These are phyloP conservation scores for Aspergillus japonicus DNA, from an alignment of 2,329 filamentous ascomycete genomes.

Conservation along the genomic window DNA sequence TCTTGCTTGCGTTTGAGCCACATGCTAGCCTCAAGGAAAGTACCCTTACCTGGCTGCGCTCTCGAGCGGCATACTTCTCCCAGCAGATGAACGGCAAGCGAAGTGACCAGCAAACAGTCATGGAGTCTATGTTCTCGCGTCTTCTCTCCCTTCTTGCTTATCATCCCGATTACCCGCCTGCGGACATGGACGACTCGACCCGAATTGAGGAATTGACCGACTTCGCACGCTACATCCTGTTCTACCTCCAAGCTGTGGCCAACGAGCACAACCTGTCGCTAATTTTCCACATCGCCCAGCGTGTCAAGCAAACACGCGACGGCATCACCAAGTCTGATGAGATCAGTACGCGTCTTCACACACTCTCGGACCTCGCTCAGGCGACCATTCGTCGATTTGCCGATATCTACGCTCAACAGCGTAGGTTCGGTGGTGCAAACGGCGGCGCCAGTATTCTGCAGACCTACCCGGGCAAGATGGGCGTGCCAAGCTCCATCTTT, in stretches of 20 bases:
- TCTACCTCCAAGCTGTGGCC: slow-evolving; percentile 79
- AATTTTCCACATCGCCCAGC: slow-evolving; percentile 88
- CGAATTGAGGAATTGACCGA: slow-evolving; percentile 66
- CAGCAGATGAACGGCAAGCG: slow-evolving; percentile 41
- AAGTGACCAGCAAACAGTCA: slow-evolving; percentile 55
- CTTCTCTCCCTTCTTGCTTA: slow-evolving; percentile 86
- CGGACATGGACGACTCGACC: slow-evolving; percentile 37
- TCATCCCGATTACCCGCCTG: slow-evolving; percentile 75
- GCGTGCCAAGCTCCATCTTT: slow-evolving; percentile 77
- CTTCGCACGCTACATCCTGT: slow-evolving; percentile 84
- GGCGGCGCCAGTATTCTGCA: slow-evolving; percentile 62
- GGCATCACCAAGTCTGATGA: slow-evolving; percentile 60
- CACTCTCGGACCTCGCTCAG: slow-evolving; percentile 83
- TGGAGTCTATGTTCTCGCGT: slow-evolving; percentile 80
- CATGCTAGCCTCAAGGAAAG: slow-evolving; percentile 68
- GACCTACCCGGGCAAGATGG: slow-evolving; percentile 76
- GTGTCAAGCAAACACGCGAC: slow-evolving; percentile 86
- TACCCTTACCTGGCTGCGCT: slow-evolving; percentile 84
- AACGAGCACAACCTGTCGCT: slow-evolving; percentile 83
- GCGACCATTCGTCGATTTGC: slow-evolving; percentile 80
- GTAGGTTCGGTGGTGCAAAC: slow-evolving; percentile 43
- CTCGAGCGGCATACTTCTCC: slow-evolving; percentile 67
- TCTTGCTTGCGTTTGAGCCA: slow-evolving; percentile 89
- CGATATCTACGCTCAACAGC: slow-evolving; percentile 74
- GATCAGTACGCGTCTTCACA: slow-evolving; percentile 63